Evolutionary conservation across 2,329 filamentous ascomycete species (phyloP).

Genomic region (Celoporthe dispersa): DNA sequence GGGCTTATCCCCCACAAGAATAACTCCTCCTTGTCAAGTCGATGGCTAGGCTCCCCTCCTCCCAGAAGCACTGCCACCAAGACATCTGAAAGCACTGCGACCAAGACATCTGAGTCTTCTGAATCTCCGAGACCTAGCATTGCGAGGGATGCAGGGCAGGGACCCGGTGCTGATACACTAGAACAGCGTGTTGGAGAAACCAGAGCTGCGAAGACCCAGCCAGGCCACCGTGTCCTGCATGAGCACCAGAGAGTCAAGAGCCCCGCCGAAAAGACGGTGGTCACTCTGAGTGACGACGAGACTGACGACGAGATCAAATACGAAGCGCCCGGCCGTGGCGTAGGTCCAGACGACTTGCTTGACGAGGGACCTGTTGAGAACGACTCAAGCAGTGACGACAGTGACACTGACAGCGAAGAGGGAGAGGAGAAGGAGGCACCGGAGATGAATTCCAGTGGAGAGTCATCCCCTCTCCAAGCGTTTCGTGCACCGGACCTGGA

Average conservation of each 20-base stretch:
- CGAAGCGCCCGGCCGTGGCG: slow-evolving; percentile 11
- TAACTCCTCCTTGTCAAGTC: slow-evolving; percentile 11
- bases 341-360: background rate
- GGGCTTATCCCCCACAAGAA: slow-evolving; percentile 16
- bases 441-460: background rate
- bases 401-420: background rate
- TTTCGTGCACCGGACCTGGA: slow-evolving; percentile 22
- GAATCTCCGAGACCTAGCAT: no score
- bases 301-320: slow-evolving; percentile 27
- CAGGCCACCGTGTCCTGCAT: background rate
- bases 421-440: background rate
- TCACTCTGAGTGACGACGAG: background rate
- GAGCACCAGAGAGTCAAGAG: background rate
- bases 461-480: slow-evolving; percentile 12
- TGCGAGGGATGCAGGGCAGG: background rate
- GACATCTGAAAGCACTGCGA: background rate
- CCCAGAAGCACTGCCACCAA: background rate
- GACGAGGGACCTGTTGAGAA: slow-evolving; percentile 8
- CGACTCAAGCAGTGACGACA: slow-evolving; percentile 17
- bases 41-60: background rate
- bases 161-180: background rate
- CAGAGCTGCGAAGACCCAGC: background rate
- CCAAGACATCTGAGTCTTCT: background rate
- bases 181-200: background rate
- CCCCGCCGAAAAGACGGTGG: background rate